Conservation (phyloP, 2,329 filamentous ascomycete genomes). For the Zymoseptoria ardabiliae region DNA sequence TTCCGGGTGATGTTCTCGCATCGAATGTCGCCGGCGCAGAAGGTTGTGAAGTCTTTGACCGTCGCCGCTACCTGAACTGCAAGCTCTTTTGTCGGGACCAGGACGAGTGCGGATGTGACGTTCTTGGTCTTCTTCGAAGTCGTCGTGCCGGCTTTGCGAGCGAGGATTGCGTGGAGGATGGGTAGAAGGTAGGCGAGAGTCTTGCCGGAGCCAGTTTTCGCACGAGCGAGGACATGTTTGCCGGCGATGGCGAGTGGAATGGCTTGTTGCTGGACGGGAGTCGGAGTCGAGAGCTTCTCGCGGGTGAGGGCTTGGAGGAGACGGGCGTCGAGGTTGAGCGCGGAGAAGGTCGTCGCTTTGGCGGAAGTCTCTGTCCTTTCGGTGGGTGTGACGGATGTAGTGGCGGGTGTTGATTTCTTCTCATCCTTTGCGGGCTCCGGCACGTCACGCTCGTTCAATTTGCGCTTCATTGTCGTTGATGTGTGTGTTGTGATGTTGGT, state of each 20-base stretch:
- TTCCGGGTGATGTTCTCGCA: conserved; percentile 85
- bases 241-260: conserved; percentile 84
- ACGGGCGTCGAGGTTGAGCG: conserved; percentile 73
- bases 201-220: conserved; percentile 93
- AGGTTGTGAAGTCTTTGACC: conserved; percentile 67
- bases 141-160: conserved; percentile 58
- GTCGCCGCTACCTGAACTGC: conserved; percentile 82
- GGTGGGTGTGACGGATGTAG: not conserved
- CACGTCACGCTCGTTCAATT: conserved; percentile 42
- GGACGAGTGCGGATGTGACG: conserved; percentile 66
- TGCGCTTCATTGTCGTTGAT: conserved; percentile 37
- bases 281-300: conserved; percentile 78
- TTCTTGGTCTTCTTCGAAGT: conserved; percentile 23
- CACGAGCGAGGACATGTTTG: conserved; percentile 82
- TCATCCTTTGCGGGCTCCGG: conserved; percentile 31
- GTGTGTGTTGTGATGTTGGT: not conserved
- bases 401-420: conserved; percentile 2
- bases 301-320: conserved; percentile 78
- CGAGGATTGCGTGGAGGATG: conserved; percentile 75
- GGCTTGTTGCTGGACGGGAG: conserved; percentile 77
- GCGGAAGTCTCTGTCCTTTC: conserved; percentile 4
- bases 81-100: conserved; percentile 90
- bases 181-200: conserved; percentile 93
- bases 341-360: conserved; percentile 54
- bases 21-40: conserved; percentile 76